Evolutionary conservation across 345 rosid species (phyloP).

Genomic region (Cardamine occulta): DNA sequence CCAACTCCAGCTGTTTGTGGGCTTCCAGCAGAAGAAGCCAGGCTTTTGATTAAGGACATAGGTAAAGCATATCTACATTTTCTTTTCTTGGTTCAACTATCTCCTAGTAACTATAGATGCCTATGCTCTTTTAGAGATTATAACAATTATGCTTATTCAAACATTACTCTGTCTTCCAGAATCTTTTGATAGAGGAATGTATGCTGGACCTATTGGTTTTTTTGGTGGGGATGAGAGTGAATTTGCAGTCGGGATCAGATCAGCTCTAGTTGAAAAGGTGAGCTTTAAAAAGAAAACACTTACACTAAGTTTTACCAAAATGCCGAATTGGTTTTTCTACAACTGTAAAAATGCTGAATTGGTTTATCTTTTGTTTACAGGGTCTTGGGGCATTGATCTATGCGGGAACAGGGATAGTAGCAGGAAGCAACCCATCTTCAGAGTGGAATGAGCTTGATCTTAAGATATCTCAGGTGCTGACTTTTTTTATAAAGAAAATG

Average conservation of each 20-base stretch:
- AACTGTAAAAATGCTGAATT: neutral
- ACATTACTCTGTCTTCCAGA: conserved; percentile 46
- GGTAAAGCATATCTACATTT: conserved; percentile 48
- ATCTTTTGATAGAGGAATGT: conserved; percentile 93
- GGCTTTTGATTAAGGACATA: conserved; percentile 75
- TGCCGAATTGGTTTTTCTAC: neutral
- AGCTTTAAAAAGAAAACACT: neutral
- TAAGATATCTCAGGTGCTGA: conserved; percentile 85
- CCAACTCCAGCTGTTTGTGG: conserved; percentile 99
- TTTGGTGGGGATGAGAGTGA: conserved; percentile 96
- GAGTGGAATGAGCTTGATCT: conserved; percentile 98
- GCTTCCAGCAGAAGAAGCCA: conserved; percentile 87
- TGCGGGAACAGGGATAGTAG: conserved; percentile 93
- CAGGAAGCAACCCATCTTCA: conserved; percentile 78
- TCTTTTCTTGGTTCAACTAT: neutral
- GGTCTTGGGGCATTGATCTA: conserved; percentile 83
- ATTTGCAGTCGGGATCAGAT: conserved; percentile 95
- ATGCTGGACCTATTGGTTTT: conserved; percentile 96
- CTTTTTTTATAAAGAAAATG: neutral
- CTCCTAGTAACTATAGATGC: conserved; percentile 5
- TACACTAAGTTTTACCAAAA: neutral
- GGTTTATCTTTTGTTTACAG: conserved; percentile 36
- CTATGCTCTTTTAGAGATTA: neutral
- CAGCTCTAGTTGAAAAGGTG: conserved; percentile 90
- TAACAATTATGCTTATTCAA: conserved; percentile 17